phyloP scores from a whole-genome alignment of 2,329 filamentous ascomycete species.

The Alternaria alternata region DNA sequence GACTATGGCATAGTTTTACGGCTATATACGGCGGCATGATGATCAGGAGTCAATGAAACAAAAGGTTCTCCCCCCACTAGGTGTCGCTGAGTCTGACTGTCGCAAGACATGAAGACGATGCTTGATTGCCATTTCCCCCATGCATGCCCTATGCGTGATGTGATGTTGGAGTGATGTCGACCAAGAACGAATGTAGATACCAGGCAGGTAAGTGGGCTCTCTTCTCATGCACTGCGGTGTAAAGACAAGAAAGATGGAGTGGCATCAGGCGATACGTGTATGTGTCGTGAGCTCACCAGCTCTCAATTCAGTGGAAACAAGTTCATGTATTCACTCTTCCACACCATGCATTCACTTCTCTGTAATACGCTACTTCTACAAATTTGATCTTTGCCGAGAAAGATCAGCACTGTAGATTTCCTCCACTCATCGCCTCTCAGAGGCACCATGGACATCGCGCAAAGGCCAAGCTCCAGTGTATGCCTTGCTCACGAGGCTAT shows the following conservation, averaged over 20 bases:
- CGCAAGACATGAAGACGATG: constrained; percentile 68
- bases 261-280: no score
- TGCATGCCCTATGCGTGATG: constrained; percentile 17
- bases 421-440: not conserved
- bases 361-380: not conserved
- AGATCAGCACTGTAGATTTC: not conserved
- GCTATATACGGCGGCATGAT: constrained; percentile 71
- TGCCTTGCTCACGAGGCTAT: not conserved
- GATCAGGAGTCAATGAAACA: constrained; percentile 68
- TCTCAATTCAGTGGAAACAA: not conserved
- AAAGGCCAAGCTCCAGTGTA: constrained; percentile 10
- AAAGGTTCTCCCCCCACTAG: constrained; percentile 63
- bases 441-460: not conserved
- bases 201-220: not conserved
- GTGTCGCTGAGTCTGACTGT: constrained; percentile 82
- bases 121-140: constrained; percentile 81
- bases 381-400: not conserved
- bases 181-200: not conserved
- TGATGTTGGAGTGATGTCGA: constrained; percentile 19
- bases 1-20: constrained; percentile 88
- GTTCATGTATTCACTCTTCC: not conserved
- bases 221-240: not conserved
- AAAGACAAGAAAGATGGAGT: not conserved
- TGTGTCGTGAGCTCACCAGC: not conserved
- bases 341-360: not conserved